phyloP scores from a whole-genome alignment of 805 yeast species.

The baker's yeast (Saccharomyces cerevisiae) region DNA sequence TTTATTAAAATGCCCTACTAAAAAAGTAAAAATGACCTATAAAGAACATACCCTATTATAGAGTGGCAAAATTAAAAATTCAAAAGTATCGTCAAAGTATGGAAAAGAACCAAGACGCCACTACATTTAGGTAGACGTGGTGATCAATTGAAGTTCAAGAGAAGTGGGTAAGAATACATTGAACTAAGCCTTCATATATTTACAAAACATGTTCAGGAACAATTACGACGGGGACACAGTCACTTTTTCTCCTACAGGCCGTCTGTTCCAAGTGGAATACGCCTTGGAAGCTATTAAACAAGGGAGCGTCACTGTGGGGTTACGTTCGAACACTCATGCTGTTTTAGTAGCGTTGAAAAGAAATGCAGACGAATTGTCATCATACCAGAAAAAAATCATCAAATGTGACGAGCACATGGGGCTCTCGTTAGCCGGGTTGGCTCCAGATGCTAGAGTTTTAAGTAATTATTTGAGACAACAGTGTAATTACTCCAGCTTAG shows the following conservation, averaged over 20 bases:
- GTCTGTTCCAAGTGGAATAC: conserved; percentile 95
- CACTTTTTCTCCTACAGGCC: conserved; percentile 96
- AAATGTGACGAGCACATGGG: conserved; percentile 92
- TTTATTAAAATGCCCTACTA: too few species aligned
- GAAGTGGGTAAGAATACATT: background rate
- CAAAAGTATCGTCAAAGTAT: background rate
- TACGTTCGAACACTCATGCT: conserved; percentile 77
- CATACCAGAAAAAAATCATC: conserved; percentile 89
- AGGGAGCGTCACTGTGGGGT: conserved; percentile 95
- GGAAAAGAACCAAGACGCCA: background rate
- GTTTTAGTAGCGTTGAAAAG: conserved; percentile 91
- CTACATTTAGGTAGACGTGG: background rate
- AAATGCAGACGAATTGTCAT: conserved; percentile 94
- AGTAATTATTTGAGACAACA: conserved; percentile 84
- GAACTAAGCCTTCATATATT: background rate
- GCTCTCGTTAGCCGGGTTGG: conserved; percentile 91
- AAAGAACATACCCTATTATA: background rate
- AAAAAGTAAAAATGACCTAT: too few species aligned
- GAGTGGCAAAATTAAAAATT: background rate
- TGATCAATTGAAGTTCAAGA: background rate
- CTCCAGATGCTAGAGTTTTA: conserved; percentile 95
- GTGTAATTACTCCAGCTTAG: conserved; percentile 79
- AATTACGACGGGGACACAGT: conserved; percentile 98
- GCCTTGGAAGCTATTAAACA: conserved; percentile 97
- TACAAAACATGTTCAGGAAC: conserved; percentile 66